Base-by-base conservation (phyloP, 2,329 filamentous ascomycete species). In the Trichoderma pleuroti region DNA sequence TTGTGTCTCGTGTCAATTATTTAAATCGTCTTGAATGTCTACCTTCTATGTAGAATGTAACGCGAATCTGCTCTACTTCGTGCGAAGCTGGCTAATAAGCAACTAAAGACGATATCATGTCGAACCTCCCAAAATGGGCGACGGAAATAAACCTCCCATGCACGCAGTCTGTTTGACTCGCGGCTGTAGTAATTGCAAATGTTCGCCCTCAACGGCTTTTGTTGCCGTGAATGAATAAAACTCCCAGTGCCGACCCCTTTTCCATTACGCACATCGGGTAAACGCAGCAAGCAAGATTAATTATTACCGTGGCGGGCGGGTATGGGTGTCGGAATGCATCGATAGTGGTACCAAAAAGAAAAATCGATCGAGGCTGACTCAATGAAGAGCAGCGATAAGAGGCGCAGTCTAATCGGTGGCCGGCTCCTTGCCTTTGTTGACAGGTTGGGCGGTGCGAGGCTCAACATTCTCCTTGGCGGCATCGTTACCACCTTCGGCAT, bases 401-500 rank as follows among this genome's bases (percentile, higher is more conserved):
- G 56, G 28, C 4, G n/a, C 8, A 59, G 9, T 32, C 28, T 59
- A 30, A 8, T 21, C 18, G 30, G 56, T 14, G 7, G 5, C 30
- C 28, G 21, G 30, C n/a, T 39, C 34, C 32, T 67, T 28, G 32
- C 34, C 52, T 54, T 39, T 57, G 49, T n/a, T 21, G 14, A 34
- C 3, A 10, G 24, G 10, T 10, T 66, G 30, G 8, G 24, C 10
- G 21, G n/a, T 26, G 24, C 7, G 24, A 12, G 70, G 70, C 30
- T 57, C 71, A 9, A 67, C 26, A n/a, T 72, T 70, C 56, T 70
- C 68, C 46, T 71, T 70, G 46, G 46, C 5, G 46, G n/a, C 46
- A 14, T 14, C 46, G 11, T 21, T 24, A 14, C n/a, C n/a, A 14
- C 21, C 46, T 12, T 24, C 46, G 5, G n/a, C 21, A 24, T 5